Evolutionary conservation across 208 protist species (phyloP).

Genomic region (Paratrypanosoma confusum): DNA sequence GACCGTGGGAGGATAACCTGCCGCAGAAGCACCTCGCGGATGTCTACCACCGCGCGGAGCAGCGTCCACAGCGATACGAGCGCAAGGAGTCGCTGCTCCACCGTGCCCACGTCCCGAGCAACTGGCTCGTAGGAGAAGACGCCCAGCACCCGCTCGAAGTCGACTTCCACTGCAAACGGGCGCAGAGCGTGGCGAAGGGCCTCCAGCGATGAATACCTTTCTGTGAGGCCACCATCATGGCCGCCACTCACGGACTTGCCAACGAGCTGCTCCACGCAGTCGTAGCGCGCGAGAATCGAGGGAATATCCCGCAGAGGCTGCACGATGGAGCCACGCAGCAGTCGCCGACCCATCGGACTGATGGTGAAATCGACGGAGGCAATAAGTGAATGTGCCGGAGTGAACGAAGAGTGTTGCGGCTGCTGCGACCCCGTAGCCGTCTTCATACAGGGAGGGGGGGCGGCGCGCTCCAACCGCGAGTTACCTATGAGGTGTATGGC

Average conservation of each 20-base stretch:
- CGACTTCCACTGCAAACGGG: constrained; percentile 3
- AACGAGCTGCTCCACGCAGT: constrained; percentile 61
- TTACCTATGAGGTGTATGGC: constrained; percentile 43
- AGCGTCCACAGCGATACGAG: constrained; percentile 12
- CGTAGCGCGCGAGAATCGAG: constrained; percentile 57
- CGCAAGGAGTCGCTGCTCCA: constrained; percentile 14
- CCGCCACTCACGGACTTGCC: too few relatives aligned
- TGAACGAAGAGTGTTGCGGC: not conserved
- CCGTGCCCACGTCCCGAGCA: constrained; percentile 7
- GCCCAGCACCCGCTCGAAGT: constrained; percentile 14
- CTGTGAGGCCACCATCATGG: constrained; percentile 14
- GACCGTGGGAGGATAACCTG: too few relatives aligned
- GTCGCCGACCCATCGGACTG: constrained; percentile 61
- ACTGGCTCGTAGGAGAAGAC: constrained; percentile 17
- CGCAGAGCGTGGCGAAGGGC: constrained; percentile 9
- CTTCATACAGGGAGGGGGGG: not conserved
- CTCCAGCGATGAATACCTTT: too few relatives aligned
- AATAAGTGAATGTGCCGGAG: constrained; percentile 18
- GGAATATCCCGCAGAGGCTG: constrained; percentile 58
- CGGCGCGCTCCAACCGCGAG: constrained; percentile 1
- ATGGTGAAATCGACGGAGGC: constrained; percentile 47
- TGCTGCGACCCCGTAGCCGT: not conserved
- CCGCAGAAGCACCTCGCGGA: too few relatives aligned
- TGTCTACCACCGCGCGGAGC: constrained; percentile 4
- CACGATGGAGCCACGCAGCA: constrained; percentile 53